Conservation (phyloP, 108 stramenopile genomes). For the Skeletonema tropicum region DNA sequence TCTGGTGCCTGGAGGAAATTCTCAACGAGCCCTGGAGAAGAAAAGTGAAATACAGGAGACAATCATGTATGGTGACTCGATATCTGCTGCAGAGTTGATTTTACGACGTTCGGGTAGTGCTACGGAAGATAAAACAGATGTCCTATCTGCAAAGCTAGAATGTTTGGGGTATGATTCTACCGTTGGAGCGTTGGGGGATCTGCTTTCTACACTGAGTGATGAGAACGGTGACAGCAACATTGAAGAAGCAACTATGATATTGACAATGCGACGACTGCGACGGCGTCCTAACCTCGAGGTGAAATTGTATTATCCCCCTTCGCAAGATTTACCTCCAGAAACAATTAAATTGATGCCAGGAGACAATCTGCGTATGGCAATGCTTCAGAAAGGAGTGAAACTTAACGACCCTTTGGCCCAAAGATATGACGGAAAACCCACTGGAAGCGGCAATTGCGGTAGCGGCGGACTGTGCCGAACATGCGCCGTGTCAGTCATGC, state of each 20-base stretch:
- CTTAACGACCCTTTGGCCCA: constrained; percentile 53
- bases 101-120: constrained; percentile 6
- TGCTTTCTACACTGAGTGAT: constrained; percentile 16
- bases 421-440: constrained; percentile 40
- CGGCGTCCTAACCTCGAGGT: constrained; percentile 44
- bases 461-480: constrained; percentile 73
- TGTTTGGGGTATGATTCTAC: constrained; percentile 72
- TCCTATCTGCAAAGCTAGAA: constrained; percentile 50
- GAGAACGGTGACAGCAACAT: constrained; percentile 3
- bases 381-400: constrained; percentile 46
- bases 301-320: constrained; percentile 45
- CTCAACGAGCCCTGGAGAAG: constrained; percentile 9
- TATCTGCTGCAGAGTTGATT: constrained; percentile 27
- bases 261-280: constrained; percentile 41
- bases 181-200: constrained; percentile 19
- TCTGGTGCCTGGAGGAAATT: constrained; percentile 42
- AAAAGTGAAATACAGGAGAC: background rate
- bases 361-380: constrained; percentile 51
- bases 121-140: constrained; percentile 29
- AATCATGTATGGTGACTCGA: constrained; percentile 44
- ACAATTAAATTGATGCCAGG: constrained; percentile 37
- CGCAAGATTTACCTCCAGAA: constrained; percentile 21
- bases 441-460: constrained; percentile 63
- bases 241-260: constrained; percentile 13
- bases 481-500: constrained; percentile 62